These are phyloP conservation scores for Daldinia decipiens DNA, from an alignment of 495 filamentous ascomycete genomes.

Conservation along the genomic window DNA sequence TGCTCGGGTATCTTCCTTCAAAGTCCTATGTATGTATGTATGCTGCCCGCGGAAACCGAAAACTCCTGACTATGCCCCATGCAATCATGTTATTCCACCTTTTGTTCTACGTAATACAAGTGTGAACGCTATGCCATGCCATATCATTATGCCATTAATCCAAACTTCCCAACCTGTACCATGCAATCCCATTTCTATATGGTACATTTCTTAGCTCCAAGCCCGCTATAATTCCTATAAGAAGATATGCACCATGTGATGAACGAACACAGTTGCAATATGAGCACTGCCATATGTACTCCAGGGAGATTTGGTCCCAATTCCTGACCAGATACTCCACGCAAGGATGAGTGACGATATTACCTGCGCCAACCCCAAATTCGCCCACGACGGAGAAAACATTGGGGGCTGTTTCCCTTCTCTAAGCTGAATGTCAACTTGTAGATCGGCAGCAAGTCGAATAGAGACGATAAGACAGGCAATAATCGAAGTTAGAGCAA, in stretches of 20 bases:
- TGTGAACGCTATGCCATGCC: not conserved
- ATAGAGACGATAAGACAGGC: slow-evolving; percentile 44
- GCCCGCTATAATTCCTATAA: slow-evolving; percentile 21
- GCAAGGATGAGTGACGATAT: slow-evolving; percentile 39
- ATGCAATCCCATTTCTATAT: not conserved
- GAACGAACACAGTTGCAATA: slow-evolving; percentile 41
- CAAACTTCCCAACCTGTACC: slow-evolving; percentile 9
- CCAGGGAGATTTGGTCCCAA: slow-evolving; percentile 21
- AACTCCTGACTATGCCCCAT: slow-evolving; percentile 35
- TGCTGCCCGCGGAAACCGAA: slow-evolving; percentile 33
- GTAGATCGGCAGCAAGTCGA: slow-evolving; percentile 44
- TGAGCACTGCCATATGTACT: slow-evolving; percentile 41
- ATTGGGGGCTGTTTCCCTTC: slow-evolving; percentile 36
- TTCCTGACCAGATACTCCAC: slow-evolving; percentile 45
- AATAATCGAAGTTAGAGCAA: slow-evolving; percentile 41
- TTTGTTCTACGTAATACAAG: slow-evolving; percentile 11
- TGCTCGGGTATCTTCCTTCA: slow-evolving; percentile 36
- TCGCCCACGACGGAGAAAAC: slow-evolving; percentile 33
- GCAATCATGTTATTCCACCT: slow-evolving; percentile 18
- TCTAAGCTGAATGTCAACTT: slow-evolving; percentile 35
- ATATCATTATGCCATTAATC: not conserved
- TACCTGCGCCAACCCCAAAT: slow-evolving; percentile 40
- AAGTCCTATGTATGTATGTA: slow-evolving; percentile 2
- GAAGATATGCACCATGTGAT: slow-evolving; percentile 46
- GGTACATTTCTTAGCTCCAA: not conserved